Conservation (phyloP, 2,329 filamentous ascomycete species). For the Aphanoascus verrucosus region DNA sequence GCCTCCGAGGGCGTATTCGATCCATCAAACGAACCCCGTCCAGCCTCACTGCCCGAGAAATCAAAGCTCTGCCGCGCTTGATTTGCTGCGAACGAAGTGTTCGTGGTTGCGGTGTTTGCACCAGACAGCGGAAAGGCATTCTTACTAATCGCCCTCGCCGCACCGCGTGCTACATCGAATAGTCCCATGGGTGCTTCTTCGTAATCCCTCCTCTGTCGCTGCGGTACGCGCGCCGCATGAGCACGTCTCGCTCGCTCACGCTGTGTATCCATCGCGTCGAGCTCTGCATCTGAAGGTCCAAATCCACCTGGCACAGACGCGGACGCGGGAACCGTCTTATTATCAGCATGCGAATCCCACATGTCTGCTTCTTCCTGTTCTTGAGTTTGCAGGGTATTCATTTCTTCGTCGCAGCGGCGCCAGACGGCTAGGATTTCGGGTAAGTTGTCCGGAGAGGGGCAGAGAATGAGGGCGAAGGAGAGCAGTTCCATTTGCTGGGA, state of each 20-base stretch:
- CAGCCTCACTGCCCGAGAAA: neutral
- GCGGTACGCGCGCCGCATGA: slow-evolving; percentile 18
- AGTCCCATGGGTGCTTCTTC: slow-evolving; percentile 43
- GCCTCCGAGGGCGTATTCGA: slow-evolving; percentile 23
- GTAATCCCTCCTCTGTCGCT: slow-evolving; percentile 16
- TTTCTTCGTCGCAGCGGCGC: slow-evolving; percentile 53
- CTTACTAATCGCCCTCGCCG: slow-evolving; percentile 39
- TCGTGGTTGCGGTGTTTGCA: slow-evolving; percentile 13
- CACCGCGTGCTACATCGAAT: slow-evolving; percentile 43
- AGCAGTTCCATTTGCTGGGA: slow-evolving; percentile 56
- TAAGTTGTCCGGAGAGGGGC: slow-evolving; percentile 44
- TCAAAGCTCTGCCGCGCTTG: neutral
- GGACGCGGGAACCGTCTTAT: slow-evolving; percentile 3
- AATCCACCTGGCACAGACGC: slow-evolving; percentile 36
- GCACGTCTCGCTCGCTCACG: slow-evolving; percentile 30
- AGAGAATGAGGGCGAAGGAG: slow-evolving; percentile 50
- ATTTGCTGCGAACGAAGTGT: neutral
- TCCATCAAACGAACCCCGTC: slow-evolving; percentile 5
- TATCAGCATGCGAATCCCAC: slow-evolving; percentile 48
- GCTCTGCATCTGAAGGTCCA: slow-evolving; percentile 34
- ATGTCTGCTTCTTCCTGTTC: slow-evolving; percentile 47
- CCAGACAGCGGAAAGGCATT: slow-evolving; percentile 36
- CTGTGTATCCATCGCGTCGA: slow-evolving; percentile 37
- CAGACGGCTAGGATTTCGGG: slow-evolving; percentile 53
- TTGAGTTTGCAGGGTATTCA: slow-evolving; percentile 42